Evolutionary conservation across 2,329 filamentous ascomycete genomes (phyloP).

Genomic region (Thielaviopsis punctulata): DNA sequence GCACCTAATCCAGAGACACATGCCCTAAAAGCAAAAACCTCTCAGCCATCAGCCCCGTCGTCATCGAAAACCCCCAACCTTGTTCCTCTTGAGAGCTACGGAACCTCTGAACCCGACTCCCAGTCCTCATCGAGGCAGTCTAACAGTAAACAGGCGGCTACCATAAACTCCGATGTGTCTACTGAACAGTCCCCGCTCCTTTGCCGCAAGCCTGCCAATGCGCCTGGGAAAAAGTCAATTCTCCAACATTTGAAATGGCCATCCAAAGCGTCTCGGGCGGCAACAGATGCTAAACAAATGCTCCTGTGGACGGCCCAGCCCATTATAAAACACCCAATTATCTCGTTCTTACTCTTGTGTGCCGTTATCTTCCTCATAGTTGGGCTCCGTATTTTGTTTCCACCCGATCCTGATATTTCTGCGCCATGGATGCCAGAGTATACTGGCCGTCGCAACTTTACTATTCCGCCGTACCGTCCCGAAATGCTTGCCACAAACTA

Average conservation of each 20-base stretch:
- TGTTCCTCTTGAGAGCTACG: not conserved
- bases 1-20: too few relatives aligned
- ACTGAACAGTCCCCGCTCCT: slow-evolving; percentile 11
- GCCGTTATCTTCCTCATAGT: not conserved
- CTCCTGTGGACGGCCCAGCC: not conserved
- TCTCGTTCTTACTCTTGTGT: not conserved
- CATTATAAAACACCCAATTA: slow-evolving; percentile 5
- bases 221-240: not conserved
- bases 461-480: slow-evolving; percentile 26
- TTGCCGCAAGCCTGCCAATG: not conserved
- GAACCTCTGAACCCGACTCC: not conserved
- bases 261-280: not conserved
- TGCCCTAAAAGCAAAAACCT: too few relatives aligned
- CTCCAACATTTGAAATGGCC: not conserved
- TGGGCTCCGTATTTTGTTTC: slow-evolving; percentile 9
- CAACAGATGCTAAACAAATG: not conserved
- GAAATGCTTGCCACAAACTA: slow-evolving; percentile 28
- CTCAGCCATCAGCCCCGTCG: not conserved
- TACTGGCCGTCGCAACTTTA: slow-evolving; percentile 26
- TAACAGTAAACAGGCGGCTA: not conserved
- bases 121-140: not conserved
- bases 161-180: not conserved
- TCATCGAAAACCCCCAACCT: not conserved
- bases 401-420: slow-evolving; percentile 1
- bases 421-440: slow-evolving; percentile 32